These are phyloP conservation scores for Brettanomyces nanus DNA, from an alignment of 805 yeast species.

Conservation along the genomic window DNA sequence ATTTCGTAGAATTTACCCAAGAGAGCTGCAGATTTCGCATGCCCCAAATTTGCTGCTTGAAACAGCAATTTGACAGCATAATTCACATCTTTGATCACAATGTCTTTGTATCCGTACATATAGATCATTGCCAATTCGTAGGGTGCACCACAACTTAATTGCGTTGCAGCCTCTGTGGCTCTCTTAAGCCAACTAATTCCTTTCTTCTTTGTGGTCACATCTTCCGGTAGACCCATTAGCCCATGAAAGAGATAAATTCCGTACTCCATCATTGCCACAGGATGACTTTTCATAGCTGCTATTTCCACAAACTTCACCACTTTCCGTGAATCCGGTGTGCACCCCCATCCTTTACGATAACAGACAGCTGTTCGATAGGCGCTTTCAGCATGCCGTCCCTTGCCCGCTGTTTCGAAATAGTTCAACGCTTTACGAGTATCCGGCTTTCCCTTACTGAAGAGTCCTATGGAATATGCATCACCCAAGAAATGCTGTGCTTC, in stretches of 20 bases:
- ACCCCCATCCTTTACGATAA: conserved; percentile 91
- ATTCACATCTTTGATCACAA: conserved; percentile 71
- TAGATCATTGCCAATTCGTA: conserved; percentile 83
- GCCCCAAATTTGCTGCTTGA: conserved; percentile 84
- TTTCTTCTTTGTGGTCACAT: conserved; percentile 62
- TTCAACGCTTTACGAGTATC: conserved; percentile 70
- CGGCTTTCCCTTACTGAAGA: conserved; percentile 53
- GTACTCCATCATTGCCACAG: conserved; percentile 92
- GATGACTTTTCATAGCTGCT: conserved; percentile 88
- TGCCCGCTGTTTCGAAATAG: conserved; percentile 83
- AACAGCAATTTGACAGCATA: conserved; percentile 83
- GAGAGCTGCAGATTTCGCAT: conserved; percentile 67
- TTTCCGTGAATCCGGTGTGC: conserved; percentile 78
- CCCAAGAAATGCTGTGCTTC: conserved; percentile 90
- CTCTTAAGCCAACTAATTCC: conserved; percentile 92
- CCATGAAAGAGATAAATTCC: conserved; percentile 83
- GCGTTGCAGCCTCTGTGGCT: conserved; percentile 78
- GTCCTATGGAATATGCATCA: conserved; percentile 84
- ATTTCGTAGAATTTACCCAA: conserved; percentile 80
- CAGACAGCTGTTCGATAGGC: conserved; percentile 89
- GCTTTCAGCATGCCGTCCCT: conserved; percentile 86
- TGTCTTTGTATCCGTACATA: conserved; percentile 77
- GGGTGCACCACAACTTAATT: conserved; percentile 86
- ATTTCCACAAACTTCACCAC: conserved; percentile 74
- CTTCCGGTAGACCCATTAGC: conserved; percentile 70